Evolutionary conservation across 768 basidiomycete species (phyloP), one percentile per base, ranked within the genome.

Genomic region (Harrya chromipes): DNA sequence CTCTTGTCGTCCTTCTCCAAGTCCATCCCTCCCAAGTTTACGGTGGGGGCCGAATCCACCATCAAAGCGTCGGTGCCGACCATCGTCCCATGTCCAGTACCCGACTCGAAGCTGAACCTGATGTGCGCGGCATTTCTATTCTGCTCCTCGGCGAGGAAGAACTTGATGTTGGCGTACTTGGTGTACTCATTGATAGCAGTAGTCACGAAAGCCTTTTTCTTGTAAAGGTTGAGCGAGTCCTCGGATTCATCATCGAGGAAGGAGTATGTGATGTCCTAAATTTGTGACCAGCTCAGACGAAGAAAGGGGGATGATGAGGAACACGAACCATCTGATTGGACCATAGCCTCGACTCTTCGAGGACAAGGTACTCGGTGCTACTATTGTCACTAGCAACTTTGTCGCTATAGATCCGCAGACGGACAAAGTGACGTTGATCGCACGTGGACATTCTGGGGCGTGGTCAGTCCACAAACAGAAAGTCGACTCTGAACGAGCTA

Each of bases 51-150:
- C 16, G 21, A 11, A 4, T 21, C 19, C 23, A 45, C 3, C 34
- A 36, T 45, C 14, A 45, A 36, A 19, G 43, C 43, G 16, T 45
- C 43, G 23, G 43, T 45, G 12, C 43, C 43, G 21, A 45, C 35
- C 34, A 23, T 17, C 23, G 24, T 6, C 23, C 43, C 35, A n/a
- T 36, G 43, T 7, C 26, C 17, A 4, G 13, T 16, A 3, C 17
- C 10, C 4, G 43, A 10, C 23, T 3, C 8, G n/a, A 45, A 26
- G 26, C 26, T 26, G 8, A 26, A 6, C 26, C 26, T 26, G 3
- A 26, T 9, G 26, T 26, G 26, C 8, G 26, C 26, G 26, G 26
- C 26, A 26, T 26, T 26, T 8, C 26, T 33, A 14, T 45, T 34
- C 10, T 45, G 11, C 14, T 16, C 24, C 6, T 36, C 23, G 7